Base-by-base conservation (phyloP, 2,329 filamentous ascomycete genomes). In the Ascochyta fabae region DNA sequence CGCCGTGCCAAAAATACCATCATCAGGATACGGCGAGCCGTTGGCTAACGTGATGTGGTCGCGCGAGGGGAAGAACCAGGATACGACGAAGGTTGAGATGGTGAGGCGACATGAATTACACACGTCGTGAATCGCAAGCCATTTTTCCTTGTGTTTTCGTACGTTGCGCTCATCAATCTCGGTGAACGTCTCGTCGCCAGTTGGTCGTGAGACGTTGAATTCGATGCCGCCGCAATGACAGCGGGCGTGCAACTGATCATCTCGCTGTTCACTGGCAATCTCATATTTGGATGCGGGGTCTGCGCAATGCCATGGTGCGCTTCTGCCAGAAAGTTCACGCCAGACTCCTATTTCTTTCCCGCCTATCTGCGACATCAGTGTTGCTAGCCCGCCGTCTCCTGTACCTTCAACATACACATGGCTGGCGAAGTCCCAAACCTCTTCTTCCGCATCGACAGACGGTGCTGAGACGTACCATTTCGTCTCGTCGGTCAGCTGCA, bases 21-120 rank as follows among this genome's bases (percentile, higher is more conserved):
- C 41, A 2, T 12, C 67, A 3, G 81, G 73, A 56, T 80, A 80
- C 42, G 72, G 65, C 19, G 67, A 59, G 13, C 73, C 65, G 43
- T 79, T 58, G 29, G 72, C 57, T 24, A 84, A 77, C 1, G 74
- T 70, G n/a, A 80, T 79, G 0, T 87, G 79, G 78, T 0, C 86
- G 90, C 75, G 65, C 89, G 91, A 53, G 12, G 90, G 75, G 64
- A 90, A 91, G 0, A 84, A 80, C 88, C 88, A 91, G 0, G 82
- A 77, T 62, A 88, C 83, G 42, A 89, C 81, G 52, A 89, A 85
- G 60, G 85, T 87, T 3, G 87, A 87, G 1, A 83, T 81, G 0
- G 76, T 73, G 3, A 86, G 75, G 6, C 87, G 84, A 68, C 88
- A 91, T 2, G 84, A 84, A 5, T 75, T 78, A 70, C 88, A 91